Percentiles rank a stretch among this genome's conserved stretches.
These are phyloP conservation scores for Penicillium psychrosexuale DNA, from an alignment of 2,329 filamentous ascomycete genomes.

Conservation along the genomic window DNA sequence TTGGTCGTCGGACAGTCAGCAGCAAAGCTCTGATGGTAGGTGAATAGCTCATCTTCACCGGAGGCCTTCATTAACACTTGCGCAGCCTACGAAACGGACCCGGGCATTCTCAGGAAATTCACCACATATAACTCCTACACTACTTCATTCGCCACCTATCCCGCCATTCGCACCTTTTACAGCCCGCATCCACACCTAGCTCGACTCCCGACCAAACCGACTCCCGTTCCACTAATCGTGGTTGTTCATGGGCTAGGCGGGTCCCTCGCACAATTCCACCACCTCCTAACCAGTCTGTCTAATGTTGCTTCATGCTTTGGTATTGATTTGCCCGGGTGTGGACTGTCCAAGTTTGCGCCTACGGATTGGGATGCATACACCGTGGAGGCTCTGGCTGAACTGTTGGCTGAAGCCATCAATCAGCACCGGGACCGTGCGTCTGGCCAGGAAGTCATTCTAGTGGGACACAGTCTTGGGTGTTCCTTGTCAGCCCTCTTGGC, in stretches of 20 bases:
- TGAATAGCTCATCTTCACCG: background rate
- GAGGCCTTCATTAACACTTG: slow-evolving; percentile 9
- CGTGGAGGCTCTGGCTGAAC: slow-evolving; percentile 68
- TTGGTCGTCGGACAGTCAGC: slow-evolving; percentile 24
- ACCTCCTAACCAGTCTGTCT: slow-evolving; percentile 74
- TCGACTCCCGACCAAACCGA: slow-evolving; percentile 70
- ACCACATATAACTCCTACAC: slow-evolving; percentile 69
- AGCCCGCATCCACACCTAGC: slow-evolving; percentile 76
- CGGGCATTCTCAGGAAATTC: slow-evolving; percentile 74
- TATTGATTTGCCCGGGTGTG: slow-evolving; percentile 88
- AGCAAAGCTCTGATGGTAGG: slow-evolving; percentile 33
- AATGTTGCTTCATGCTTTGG: slow-evolving; percentile 81
- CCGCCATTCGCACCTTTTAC: slow-evolving; percentile 77
- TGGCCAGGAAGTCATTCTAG: slow-evolving; percentile 70
- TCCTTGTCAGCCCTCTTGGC: slow-evolving; percentile 72
- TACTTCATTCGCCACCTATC: slow-evolving; percentile 68
- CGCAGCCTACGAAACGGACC: slow-evolving; percentile 57
- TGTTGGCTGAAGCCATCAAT: slow-evolving; percentile 72
- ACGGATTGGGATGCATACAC: slow-evolving; percentile 75
- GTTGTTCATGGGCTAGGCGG: slow-evolving; percentile 94
- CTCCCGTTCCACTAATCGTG: slow-evolving; percentile 77
- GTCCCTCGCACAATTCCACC: slow-evolving; percentile 81
- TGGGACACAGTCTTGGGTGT: slow-evolving; percentile 89
- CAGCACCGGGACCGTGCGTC: slow-evolving; percentile 64
- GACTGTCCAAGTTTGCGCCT: slow-evolving; percentile 71